Base-by-base conservation (phyloP, 2,329 filamentous ascomycete genomes). In the Neofusicoccum sp. region DNA sequence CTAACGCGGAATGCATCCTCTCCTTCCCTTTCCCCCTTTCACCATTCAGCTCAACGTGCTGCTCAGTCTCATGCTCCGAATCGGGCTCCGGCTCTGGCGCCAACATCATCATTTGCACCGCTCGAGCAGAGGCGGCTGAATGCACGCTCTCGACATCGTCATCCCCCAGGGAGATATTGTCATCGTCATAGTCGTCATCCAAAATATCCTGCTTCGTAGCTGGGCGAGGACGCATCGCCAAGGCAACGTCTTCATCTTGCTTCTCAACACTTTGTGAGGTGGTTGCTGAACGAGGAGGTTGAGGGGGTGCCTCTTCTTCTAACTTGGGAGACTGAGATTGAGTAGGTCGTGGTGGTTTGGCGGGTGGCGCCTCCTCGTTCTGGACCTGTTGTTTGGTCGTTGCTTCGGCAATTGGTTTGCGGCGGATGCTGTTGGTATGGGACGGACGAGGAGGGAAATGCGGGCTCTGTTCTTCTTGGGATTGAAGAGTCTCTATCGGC, bases 71-170 rank as follows among this genome's bases (percentile, higher is more conserved):
- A 14, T 30, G 28, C 9, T 61, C 58, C 38, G 48, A 54, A 6
- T 54, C 58, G 14, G 48, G 47, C n/a, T 54, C 58, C 6, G 58
- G 30, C 40, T 61, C 58, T 2, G 58, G 58, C 8, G 48, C 58
- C 16, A 61, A 40, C 30, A 53, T 45, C 38, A 30, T 45, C 47
- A 61, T 61, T 30, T 44, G 40, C 8, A 11, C 38, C 8, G 48
- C 41, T 8, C 38, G 14, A 1, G 30, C 57, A 26, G 30, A 44
- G 14, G 26, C 24, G 7, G 20, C 30, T 3, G 47, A 36, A 11
- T 38, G 16, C 28, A 57, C 54, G 33, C 54, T 58, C 41, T 61
- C 48, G 7, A 31, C 30, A 11, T 61, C 48, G 11, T 61, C 38
- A 2, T 53, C 34, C 12, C 31, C 28, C 7, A 40, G 26, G 5